Base-by-base conservation (phyloP, 164 flowering plant species). In the Vitis labrusca region DNA sequence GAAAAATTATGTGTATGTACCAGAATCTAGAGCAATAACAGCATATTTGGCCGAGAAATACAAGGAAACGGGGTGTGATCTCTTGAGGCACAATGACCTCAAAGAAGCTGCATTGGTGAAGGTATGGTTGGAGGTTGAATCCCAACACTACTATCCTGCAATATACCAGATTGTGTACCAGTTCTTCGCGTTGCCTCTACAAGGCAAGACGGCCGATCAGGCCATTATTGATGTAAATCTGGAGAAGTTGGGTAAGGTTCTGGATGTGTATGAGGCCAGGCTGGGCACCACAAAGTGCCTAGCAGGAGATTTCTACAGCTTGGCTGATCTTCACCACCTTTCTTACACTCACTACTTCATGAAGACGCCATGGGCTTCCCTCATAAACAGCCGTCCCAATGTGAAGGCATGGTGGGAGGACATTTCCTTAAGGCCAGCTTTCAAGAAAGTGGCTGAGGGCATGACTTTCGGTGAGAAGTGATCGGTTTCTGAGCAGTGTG, bases 361-460 rank as follows among this genome's bases (percentile, higher is more conserved):
- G 89, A 80, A 70, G 75, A 85, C 89, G 0, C 79, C 81, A 2
- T 76, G 64, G 44, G 82, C 88, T 14, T 60, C 77, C 0, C 58
- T 84, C 47, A 57, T 87, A 7, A 79, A 72, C 15, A 73, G 70
- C 4, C 82, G 90, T 64, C 82, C 88, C 13, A 85, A 78, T 29
- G 91, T 89, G 17, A 81, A 79, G 80, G 86, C 86, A 0, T 85
- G 93, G 89, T 84, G 91, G 93, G 85, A 82, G 51, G 85, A 76
- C 63, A 77, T 86, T 9, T 81, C 85, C 10, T 74, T 86, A 0
- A 68, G 88, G 80, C 77, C 85, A 9, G 86, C 86, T 14, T 75
- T 72, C 12, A n/a, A 58, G 64, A 85, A 85, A 59, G 76, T 81
- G 27, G 71, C 81, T 7, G 71, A 50, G 14, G 80, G 74, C 5